Base-by-base conservation (phyloP, 2,329 filamentous ascomycete genomes). In the Bretziella fagacearum region DNA sequence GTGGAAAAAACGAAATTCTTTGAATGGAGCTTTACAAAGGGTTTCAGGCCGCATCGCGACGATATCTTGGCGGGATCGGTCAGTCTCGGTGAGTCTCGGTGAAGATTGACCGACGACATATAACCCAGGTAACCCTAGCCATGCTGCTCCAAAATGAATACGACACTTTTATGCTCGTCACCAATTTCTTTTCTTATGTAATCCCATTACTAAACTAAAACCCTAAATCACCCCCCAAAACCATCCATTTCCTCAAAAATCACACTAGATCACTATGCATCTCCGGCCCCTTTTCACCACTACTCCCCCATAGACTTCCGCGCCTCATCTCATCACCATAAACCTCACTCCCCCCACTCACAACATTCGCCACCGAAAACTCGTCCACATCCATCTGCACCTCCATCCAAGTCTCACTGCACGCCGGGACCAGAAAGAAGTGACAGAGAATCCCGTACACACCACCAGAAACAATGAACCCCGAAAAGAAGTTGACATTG, bases 401-500 rank as follows among this genome's bases (percentile, higher is more conserved):
- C 61, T 93, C 84, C 61, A 82, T 72, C 86, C 86, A 94, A 6
- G 59, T 66, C 8, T 79, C 71, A 57, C 82, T 87, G 3, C 72
- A 79, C 1, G 81, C 85, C 0, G 82, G 80, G 0, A 94, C 63
- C 0, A 85, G 85, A 52, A 64, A 82, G 22, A 86, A 27, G 49
- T 65, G 72, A 59, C 79, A 86, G 1, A 93, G 66, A 0, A 60
- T 47, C 65, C 74, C 93, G 63, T 95, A 95, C 6, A 78, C 63
- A 0, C 53, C 58, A 0, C 66, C 66, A 0, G 84, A 73, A 8
- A 93, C 72, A 40, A 84, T 67, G 58, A 93, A 87, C 0, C 87
- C 87, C 36, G 73, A 73, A 60, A 95, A 93, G 66, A 87, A 95
- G 62, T 94, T 94, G 55, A 95, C 58, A 54, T 86, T 83, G 67